Percentiles rank a stretch among this genome's conserved stretches.
These are phyloP conservation scores for Kuraishia floccosa DNA, from an alignment of 805 yeast genomes.

Conservation along the genomic window DNA sequence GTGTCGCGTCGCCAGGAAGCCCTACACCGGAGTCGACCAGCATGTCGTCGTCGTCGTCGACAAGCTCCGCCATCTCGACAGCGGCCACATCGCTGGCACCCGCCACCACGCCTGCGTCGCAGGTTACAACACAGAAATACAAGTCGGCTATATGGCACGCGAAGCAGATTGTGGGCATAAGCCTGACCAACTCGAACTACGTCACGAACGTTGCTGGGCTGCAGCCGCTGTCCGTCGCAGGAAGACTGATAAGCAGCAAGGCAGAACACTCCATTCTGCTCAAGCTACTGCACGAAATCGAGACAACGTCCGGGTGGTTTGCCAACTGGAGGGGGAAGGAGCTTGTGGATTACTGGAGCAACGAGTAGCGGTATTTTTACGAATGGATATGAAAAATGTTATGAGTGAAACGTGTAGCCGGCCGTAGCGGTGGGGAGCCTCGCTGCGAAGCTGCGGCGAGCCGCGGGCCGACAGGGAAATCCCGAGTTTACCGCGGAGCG, in stretches of 20 bases:
- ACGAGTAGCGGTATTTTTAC: no score
- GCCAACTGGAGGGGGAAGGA: constrained; percentile 12
- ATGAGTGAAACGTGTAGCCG: no score
- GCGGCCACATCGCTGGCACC: background rate
- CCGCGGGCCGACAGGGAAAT: no score
- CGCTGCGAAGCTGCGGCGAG: no score
- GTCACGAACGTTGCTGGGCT: constrained; percentile 3
- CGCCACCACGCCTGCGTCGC: background rate
- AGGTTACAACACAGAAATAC: background rate
- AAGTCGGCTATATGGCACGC: constrained; percentile 26
- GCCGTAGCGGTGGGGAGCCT: no score
- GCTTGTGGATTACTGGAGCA: constrained; percentile 14
- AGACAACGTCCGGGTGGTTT: constrained; percentile 10
- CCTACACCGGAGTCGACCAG: background rate
- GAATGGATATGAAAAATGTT: no score
- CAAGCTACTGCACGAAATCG: constrained; percentile 11
- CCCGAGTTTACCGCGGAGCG: no score
- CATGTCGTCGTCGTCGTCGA: background rate
- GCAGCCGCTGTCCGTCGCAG: constrained; percentile 15
- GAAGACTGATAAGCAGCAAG: constrained; percentile 12
- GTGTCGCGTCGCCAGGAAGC: background rate
- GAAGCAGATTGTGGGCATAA: constrained; percentile 23
- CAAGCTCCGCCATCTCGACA: constrained; percentile 2
- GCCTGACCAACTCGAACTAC: constrained; percentile 13
- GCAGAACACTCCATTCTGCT: constrained; percentile 13